Conservation (phyloP, 768 basidiomycete species). For the Sistotremastrum niveocremeum region DNA sequence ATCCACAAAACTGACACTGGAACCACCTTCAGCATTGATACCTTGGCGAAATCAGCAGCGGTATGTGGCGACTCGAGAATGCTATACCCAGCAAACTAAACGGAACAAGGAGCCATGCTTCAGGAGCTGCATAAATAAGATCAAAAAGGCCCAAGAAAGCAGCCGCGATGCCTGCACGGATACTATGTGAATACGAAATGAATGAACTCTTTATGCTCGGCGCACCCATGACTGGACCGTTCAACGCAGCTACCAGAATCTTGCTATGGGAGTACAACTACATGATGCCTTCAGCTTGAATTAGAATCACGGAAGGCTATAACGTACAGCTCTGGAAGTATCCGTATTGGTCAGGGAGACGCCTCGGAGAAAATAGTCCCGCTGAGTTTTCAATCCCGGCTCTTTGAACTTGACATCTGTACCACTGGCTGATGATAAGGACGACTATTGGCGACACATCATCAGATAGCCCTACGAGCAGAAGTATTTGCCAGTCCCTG, state of each 20-base stretch:
- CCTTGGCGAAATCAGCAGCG: constrained; percentile 22
- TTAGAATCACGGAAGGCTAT: not conserved
- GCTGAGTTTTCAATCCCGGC: constrained; percentile 14
- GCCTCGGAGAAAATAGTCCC: constrained; percentile 31
- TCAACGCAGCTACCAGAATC: constrained; percentile 54
- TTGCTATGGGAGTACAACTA: constrained; percentile 61
- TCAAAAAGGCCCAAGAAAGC: constrained; percentile 63
- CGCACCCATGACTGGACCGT: constrained; percentile 66
- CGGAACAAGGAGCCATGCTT: constrained; percentile 48
- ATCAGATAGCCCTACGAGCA: constrained; percentile 39
- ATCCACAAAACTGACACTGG: constrained; percentile 56
- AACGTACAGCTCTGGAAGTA: constrained; percentile 47
- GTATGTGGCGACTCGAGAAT: constrained; percentile 3
- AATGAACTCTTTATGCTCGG: not conserved
- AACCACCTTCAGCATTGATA: constrained; percentile 53
- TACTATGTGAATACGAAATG: constrained; percentile 1
- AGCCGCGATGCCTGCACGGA: constrained; percentile 44
- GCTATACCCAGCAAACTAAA: constrained; percentile 49
- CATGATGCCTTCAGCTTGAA: not conserved
- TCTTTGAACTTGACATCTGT: constrained; percentile 37
- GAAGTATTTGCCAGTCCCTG: constrained; percentile 60
- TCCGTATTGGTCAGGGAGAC: constrained; percentile 44
- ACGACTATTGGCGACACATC: not conserved
- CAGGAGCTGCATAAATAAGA: constrained; percentile 54
- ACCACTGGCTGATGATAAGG: constrained; percentile 27